Evolutionary conservation across 2,329 filamentous ascomycete genomes (phyloP), one percentile per base, ranked within the genome.

Genomic region (Aspergillus costaricaensis): DNA sequence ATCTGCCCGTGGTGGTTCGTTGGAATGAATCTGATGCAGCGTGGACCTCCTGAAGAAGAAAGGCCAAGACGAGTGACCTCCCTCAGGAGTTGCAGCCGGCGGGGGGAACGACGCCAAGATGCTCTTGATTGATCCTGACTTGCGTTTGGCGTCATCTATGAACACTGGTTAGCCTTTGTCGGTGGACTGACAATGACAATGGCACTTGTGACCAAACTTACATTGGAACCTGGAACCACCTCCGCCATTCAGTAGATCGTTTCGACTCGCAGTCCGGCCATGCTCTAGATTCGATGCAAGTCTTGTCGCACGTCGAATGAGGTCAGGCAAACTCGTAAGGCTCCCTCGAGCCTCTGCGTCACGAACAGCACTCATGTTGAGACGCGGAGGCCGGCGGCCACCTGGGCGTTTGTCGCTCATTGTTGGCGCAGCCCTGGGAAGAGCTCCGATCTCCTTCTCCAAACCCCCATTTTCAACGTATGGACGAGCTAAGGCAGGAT

Each of bases 261-360:
- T 68, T 59, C 83, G 79, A 70, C 86, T 88, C 12, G 86, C 86
- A 19, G 87, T 88, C 65, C 79, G 88, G 12, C 94, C 94, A 65
- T 88, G 88, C 69, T 98, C 94, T 60, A 99, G 88, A 76, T 96
- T 92, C 0, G 91, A 86, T 15, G 93, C 94, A 39, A 98, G 80
- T 65, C 87, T 87, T 0, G 94, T 98, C 10, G 95, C 95, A 67
- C 95, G 86, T 70, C 87, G 85, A 67, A 99, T 98, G 62, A 99
- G 80, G 73, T 98, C 95, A 0, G 93, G 90, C 61, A 99, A 80
- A 76, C 93, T 97, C 1, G 95, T 98, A 64, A 96, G 82, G 73
- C 93, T 97, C 4, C 92, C 93, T 70, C 95, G 86, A 1, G 89
- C 86, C 75, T 97, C 92, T 15, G 91, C 91, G 55, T 89, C 87